phyloP scores from a whole-genome alignment of 1,139 yeast species.

The Meyerozyma carpophila region DNA sequence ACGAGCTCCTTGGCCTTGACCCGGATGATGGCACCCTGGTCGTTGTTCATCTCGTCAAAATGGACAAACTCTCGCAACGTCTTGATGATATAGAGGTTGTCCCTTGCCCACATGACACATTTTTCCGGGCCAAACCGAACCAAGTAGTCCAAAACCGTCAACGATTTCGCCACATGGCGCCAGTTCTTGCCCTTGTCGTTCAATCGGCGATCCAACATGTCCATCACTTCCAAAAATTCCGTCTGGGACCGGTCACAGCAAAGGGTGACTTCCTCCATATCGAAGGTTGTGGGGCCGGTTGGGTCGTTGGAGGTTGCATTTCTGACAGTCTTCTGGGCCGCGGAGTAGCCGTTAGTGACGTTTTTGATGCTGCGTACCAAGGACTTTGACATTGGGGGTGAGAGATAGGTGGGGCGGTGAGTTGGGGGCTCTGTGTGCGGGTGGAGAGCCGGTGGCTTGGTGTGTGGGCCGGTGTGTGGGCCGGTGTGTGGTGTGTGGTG shows the following conservation, averaged over 20 bases:
- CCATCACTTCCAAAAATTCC: constrained; percentile 89
- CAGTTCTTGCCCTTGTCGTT: constrained; percentile 97
- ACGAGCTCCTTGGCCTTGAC: constrained; percentile 92
- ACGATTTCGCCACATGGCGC: constrained; percentile 92
- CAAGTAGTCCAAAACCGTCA: constrained; percentile 83
- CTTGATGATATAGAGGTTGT: constrained; percentile 82
- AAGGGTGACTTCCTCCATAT: constrained; percentile 81
- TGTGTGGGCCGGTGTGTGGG: background rate
- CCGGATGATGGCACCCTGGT: constrained; percentile 86
- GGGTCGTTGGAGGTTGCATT: constrained; percentile 92
- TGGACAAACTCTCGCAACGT: constrained; percentile 89
- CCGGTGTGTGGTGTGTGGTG: no score
- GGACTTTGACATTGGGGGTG: constrained; percentile 56
- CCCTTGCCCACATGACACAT: constrained; percentile 91
- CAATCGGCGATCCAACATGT: constrained; percentile 87
- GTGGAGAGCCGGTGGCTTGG: background rate
- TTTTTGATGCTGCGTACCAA: constrained; percentile 85
- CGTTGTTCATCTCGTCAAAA: constrained; percentile 72
- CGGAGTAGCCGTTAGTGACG: constrained; percentile 87
- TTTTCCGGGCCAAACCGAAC: constrained; percentile 86
- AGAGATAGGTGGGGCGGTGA: background rate
- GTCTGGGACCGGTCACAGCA: constrained; percentile 66
- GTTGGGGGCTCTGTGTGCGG: background rate
- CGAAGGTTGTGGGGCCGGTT: constrained; percentile 74
- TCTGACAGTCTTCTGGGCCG: constrained; percentile 82